A percentile compares a stretch with the other conserved stretches of the same genome.
phyloP scores from a whole-genome alignment of 805 yeast genomes.

The Lipomyces yamadae region DNA sequence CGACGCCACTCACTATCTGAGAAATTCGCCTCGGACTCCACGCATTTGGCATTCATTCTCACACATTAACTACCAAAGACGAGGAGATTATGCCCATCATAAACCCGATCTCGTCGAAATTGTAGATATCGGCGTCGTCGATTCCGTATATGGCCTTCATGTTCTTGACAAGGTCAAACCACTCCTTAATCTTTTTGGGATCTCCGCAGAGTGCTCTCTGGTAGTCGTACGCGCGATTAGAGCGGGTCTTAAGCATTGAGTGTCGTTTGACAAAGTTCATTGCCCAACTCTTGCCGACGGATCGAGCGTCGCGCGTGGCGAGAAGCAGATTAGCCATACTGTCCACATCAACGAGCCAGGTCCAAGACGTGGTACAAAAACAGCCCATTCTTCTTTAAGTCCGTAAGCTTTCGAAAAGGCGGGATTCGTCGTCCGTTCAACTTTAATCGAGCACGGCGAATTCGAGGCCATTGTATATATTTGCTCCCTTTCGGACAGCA shows the following conservation, averaged over 20 bases:
- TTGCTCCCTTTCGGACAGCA: too few species aligned
- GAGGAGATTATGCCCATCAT: too few species aligned
- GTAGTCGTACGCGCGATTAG: slow-evolving; percentile 7
- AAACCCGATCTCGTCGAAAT: not conserved
- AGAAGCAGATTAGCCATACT: slow-evolving; percentile 9
- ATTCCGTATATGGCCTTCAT: not conserved
- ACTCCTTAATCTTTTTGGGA: not conserved
- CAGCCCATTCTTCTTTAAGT: not conserved
- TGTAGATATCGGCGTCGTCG: not conserved
- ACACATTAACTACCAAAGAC: too few species aligned
- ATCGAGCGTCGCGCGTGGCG: not conserved
- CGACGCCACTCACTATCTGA: too few species aligned
- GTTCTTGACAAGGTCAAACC: not conserved
- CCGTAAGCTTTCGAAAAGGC: not conserved
- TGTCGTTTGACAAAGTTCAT: not conserved
- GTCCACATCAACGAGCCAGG: slow-evolving; percentile 2
- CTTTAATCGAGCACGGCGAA: too few species aligned
- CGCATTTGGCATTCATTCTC: too few species aligned
- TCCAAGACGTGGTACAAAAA: slow-evolving; percentile 1
- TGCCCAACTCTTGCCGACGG: not conserved
- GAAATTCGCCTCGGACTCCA: too few species aligned
- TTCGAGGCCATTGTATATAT: too few species aligned
- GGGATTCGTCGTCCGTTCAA: too few species aligned
- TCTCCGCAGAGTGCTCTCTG: slow-evolving; percentile 1
- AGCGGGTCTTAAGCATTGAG: not conserved